Evolutionary conservation across 805 yeast genomes (phyloP).

Genomic region (Kodamaea restingae): DNA sequence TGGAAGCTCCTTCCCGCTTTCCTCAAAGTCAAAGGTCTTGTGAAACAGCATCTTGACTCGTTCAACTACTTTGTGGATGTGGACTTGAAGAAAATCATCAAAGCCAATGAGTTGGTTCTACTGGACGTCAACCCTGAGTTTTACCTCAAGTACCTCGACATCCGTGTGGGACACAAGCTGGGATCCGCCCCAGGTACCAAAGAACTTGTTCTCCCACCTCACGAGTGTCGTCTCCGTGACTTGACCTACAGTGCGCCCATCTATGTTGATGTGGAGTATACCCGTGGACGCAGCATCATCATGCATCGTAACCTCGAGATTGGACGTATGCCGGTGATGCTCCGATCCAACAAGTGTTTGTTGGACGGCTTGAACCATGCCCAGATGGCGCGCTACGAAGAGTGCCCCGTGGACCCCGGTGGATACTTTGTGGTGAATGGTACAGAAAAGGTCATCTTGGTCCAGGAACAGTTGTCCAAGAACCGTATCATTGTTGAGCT

Average conservation of each 20-base stretch:
- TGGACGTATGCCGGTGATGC: constrained; percentile 99
- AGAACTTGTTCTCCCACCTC: constrained; percentile 77
- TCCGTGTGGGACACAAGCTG: constrained; percentile 82
- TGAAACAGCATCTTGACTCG: constrained; percentile 97
- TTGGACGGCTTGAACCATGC: constrained; percentile 71
- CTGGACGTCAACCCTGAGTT: constrained; percentile 98
- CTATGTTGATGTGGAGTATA: constrained; percentile 94
- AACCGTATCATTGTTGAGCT: constrained; percentile 98
- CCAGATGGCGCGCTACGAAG: constrained; percentile 84
- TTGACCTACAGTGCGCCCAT: constrained; percentile 94
- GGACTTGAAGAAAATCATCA: constrained; percentile 86
- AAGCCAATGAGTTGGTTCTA: constrained; percentile 83
- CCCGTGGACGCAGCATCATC: constrained; percentile 89
- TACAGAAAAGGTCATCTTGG: constrained; percentile 93
- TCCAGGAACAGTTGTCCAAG: constrained; percentile 94
- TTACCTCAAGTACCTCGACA: constrained; percentile 87
- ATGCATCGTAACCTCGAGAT: constrained; percentile 88
- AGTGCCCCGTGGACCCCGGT: constrained; percentile 98
- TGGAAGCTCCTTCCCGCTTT: constrained; percentile 97
- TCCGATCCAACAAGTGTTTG: constrained; percentile 88
- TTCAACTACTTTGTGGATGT: constrained; percentile 93
- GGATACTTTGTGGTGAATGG: constrained; percentile 98
- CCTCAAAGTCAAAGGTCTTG: constrained; percentile 90
- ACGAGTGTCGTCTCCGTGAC: constrained; percentile 92
- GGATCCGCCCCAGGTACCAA: constrained; percentile 45